phyloP scores from a whole-genome alignment of 1,284 basidiomycete genomes.

The Pascua sp. region DNA sequence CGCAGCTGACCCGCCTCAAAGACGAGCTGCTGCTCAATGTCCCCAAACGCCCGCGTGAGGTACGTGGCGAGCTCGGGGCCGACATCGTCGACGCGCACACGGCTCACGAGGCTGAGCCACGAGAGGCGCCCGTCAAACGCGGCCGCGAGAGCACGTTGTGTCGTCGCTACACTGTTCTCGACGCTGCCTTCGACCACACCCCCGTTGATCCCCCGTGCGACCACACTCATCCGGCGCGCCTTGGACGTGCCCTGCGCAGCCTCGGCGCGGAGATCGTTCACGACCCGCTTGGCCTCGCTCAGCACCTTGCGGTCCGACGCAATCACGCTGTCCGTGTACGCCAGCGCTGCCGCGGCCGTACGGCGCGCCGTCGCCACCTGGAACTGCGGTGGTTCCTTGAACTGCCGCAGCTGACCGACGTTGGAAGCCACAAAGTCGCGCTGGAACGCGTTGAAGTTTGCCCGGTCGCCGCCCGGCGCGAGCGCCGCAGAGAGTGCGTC shows the following conservation, averaged over 20 bases:
- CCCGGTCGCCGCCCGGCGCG: conserved; percentile 6
- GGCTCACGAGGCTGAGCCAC: conserved; percentile 64
- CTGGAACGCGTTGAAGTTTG: conserved; percentile 35
- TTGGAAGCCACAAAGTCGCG: conserved; percentile 35
- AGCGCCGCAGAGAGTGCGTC: conserved; percentile 30
- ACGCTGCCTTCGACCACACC: conserved; percentile 54
- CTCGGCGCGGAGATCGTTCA: conserved; percentile 16
- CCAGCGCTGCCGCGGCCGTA: conserved; percentile 20
- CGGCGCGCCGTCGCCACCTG: conserved; percentile 25
- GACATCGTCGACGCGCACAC: conserved; percentile 65
- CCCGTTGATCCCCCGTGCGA: conserved; percentile 31
- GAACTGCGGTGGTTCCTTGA: conserved; percentile 13
- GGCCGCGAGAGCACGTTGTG: conserved; percentile 55
- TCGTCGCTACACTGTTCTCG: conserved; percentile 53
- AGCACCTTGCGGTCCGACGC: conserved; percentile 23
- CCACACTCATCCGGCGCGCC: conserved; percentile 32
- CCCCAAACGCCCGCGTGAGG: conserved; percentile 61
- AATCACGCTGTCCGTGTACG: conserved; percentile 27
- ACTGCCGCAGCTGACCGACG: conserved; percentile 26
- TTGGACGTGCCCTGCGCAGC: conserved; percentile 25
- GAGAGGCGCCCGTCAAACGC: conserved; percentile 58
- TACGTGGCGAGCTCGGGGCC: conserved; percentile 57
- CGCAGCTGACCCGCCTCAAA: conserved; percentile 66
- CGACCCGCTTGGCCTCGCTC: conserved; percentile 16
- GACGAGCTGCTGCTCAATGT: conserved; percentile 67